Conservation (phyloP, 805 yeast species). For the Sugiyamaella lignohabitans region DNA sequence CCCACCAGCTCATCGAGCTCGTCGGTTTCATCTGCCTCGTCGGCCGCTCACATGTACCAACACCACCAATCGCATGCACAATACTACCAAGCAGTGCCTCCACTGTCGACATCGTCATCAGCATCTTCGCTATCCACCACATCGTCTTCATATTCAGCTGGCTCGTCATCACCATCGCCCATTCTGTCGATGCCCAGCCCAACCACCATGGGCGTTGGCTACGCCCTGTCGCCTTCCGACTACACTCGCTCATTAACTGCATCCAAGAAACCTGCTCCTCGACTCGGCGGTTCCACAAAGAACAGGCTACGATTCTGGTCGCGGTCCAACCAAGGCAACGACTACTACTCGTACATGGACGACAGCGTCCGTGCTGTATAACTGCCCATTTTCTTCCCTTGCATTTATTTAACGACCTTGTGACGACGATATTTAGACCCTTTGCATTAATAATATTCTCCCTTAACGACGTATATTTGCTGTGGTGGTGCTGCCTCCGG, state of each 20-base stretch:
- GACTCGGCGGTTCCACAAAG: background rate
- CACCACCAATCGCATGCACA: constrained; percentile 2
- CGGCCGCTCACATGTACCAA: constrained; percentile 1
- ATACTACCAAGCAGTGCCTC: constrained; percentile 7
- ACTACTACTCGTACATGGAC: background rate
- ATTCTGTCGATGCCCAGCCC: constrained; percentile 9
- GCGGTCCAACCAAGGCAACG: background rate
- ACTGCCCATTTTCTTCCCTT: background rate
- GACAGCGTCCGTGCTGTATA: background rate
- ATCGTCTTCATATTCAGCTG: background rate
- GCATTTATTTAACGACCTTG: background rate
- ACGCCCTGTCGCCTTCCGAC: background rate
- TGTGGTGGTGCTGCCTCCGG: background rate
- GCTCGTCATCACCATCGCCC: constrained; percentile 5
- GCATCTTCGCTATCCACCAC: constrained; percentile 10
- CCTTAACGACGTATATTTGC: too few relatives aligned
- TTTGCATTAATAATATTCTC: too few relatives aligned
- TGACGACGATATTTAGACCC: background rate
- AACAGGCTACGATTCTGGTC: constrained; percentile 1
- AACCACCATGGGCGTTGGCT: background rate
- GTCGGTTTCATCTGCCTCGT: background rate
- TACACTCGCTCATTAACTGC: background rate
- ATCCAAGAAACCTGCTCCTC: background rate
- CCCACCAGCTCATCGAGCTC: background rate
- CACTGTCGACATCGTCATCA: constrained; percentile 9